Conservation (phyloP, 2,329 filamentous ascomycete species). For the Microascus cirrosus region DNA sequence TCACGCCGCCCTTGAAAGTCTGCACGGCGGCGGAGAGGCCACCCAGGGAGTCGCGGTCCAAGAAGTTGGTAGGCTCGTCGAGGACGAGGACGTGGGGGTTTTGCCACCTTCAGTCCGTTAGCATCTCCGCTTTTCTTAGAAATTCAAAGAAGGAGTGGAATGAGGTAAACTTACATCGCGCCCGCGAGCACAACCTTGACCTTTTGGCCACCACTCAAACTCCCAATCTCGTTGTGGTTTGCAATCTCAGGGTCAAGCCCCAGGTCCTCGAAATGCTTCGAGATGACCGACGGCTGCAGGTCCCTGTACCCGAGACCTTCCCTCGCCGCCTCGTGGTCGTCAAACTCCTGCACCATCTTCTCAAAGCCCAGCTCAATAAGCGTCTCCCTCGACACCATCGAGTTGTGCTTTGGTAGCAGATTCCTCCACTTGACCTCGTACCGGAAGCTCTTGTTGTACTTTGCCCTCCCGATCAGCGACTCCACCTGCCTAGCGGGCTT, state of each 20-base stretch:
- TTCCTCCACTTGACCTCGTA: constrained; percentile 96
- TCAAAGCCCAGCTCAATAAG: constrained; percentile 74
- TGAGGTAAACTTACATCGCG: constrained; percentile 48
- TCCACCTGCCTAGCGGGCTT: constrained; percentile 70
- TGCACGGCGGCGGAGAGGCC: constrained; percentile 95
- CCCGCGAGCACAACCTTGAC: constrained; percentile 97
- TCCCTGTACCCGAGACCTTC: constrained; percentile 95
- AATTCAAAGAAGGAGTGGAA: background rate
- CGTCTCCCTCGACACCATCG: constrained; percentile 85
- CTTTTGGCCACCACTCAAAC: constrained; percentile 92
- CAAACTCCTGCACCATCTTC: constrained; percentile 95
- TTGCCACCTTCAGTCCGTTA: constrained; percentile 45
- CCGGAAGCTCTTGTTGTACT: constrained; percentile 98
- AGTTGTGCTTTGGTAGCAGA: constrained; percentile 86
- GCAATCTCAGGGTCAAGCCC: constrained; percentile 95
- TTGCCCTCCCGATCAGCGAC: constrained; percentile 86
- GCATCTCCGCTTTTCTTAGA: background rate
- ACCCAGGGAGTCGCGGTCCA: constrained; percentile 94
- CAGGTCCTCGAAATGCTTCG: constrained; percentile 95
- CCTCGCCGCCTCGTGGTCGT: constrained; percentile 96
- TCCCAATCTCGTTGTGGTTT: constrained; percentile 96
- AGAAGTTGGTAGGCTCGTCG: constrained; percentile 98
- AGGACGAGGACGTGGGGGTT: constrained; percentile 95
- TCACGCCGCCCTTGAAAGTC: constrained; percentile 95
- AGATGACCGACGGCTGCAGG: constrained; percentile 85